Base-by-base conservation (phyloP, 768 basidiomycete species). In the Russula brevipes region DNA sequence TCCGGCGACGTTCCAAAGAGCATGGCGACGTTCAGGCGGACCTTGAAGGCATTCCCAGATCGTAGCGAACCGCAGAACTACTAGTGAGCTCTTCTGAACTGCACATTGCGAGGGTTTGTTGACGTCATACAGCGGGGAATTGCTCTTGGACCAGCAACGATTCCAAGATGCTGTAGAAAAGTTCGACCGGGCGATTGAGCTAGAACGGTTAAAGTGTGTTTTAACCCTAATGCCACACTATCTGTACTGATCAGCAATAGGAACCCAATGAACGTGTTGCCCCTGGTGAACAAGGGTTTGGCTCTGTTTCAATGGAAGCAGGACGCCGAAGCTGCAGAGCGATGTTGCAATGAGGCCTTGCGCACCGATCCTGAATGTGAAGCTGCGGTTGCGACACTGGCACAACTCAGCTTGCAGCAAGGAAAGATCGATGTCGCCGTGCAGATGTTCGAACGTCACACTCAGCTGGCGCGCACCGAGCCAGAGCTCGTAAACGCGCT, bases 221-320 rank as follows among this genome's bases (percentile, higher is more conserved):
- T 24, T 41, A 59, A 55, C 24, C 35, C 33, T 44, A 45, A 55
- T 60, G 35, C 39, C 47, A 42, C 14, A 9, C 11, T 41, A 55
- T 59, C 24, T 41, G 33, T 60, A 52, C 57, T 71, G 68, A 65
- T 78, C 70, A 71, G 7, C 33, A 8, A 41, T 41, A 68, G 66
- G 54, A 66, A 35, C 30, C 87, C 80, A 31, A 77, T 77, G 57
- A 99, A 98, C 73, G 96, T 97, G 30, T 81, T 98, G 3, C 90
- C 96, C 0, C 78, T 96, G 49, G 94, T 98, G 58, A 99, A 99
- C 85, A 97, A 96, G 73, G 94, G 95, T n/a, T 87, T 98, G 24
- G 89, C 94, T 0, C 71, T 98, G 53, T 98, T 87, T 82, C 97
- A 98, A 76, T 94, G 89, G 90, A 91, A 92, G 73, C 89, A 96